phyloP scores from a whole-genome alignment of 257 asterid species.

The Vinca minor region DNA sequence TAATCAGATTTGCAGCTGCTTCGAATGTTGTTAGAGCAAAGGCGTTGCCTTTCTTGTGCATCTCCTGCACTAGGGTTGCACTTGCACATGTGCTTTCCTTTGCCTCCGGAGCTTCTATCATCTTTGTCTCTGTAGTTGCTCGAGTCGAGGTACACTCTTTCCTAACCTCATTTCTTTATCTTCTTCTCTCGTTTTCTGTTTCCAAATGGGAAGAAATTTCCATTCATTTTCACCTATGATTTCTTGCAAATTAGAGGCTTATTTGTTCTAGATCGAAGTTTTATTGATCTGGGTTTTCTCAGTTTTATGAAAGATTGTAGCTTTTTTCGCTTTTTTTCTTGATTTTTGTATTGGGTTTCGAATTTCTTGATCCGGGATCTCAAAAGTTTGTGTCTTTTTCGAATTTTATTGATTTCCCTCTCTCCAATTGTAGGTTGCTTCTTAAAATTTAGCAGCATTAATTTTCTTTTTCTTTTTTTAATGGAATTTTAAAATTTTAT shows the following conservation, averaged over 20 bases:
- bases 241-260: not conserved
- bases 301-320: not conserved
- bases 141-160: not conserved
- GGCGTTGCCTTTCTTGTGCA: not conserved
- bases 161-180: not conserved
- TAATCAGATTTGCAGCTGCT: too few species aligned
- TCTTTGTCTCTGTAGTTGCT: constrained; percentile 3
- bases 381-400: not conserved
- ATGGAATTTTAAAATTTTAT: not conserved
- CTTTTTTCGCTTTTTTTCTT: not conserved
- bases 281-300: not conserved
- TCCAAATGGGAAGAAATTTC: not conserved
- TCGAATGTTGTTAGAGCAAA: not conserved
- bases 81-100: constrained; percentile 3
- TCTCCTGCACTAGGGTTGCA: constrained; percentile 3
- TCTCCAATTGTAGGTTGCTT: not conserved
- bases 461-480: not conserved
- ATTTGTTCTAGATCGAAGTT: not conserved
- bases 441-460: not conserved
- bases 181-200: not conserved
- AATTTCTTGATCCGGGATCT: not conserved
- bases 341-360: not conserved
- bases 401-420: not conserved
- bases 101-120: not conserved
- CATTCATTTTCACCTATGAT: not conserved